Conservation (phyloP, 192 early-diverging fungal genomes). For the Coemansia sp. region DNA sequence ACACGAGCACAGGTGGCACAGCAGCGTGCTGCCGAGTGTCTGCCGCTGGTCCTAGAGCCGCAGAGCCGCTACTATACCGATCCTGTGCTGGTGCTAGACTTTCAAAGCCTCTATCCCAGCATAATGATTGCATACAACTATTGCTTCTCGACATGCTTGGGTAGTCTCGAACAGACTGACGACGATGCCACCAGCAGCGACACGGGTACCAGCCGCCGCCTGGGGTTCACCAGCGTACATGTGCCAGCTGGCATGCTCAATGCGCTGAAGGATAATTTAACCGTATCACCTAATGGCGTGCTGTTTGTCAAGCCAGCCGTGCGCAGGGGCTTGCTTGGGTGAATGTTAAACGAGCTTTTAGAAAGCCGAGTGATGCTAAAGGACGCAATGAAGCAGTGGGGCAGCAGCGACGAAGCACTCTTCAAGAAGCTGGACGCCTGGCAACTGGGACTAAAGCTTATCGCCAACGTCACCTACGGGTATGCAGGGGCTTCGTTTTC, state of each 20-base stretch:
- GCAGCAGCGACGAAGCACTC: conserved; percentile 40
- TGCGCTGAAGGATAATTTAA: conserved; percentile 69
- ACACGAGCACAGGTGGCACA: conserved; percentile 72
- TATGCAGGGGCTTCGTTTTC: conserved; percentile 84
- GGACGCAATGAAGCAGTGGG: conserved; percentile 72
- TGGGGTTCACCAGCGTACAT: conserved; percentile 69
- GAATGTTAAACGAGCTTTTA: conserved; percentile 85
- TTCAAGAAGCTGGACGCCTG: conserved; percentile 74
- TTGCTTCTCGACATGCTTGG: conserved; percentile 91
- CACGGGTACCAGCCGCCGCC: conserved; percentile 40
- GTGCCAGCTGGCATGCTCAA: conserved; percentile 67
- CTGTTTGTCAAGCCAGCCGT: conserved; percentile 86
- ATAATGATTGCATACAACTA: conserved; percentile 98
- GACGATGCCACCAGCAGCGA: not conserved
- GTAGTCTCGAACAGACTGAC: conserved; percentile 43
- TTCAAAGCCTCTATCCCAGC: conserved; percentile 92
- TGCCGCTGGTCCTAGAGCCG: conserved; percentile 92
- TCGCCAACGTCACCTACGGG: conserved; percentile 94
- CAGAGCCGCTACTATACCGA: conserved; percentile 78
- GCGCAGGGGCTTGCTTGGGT: conserved; percentile 74
- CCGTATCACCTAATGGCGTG: conserved; percentile 80
- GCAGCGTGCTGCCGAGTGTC: conserved; percentile 78
- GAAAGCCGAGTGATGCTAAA: conserved; percentile 94
- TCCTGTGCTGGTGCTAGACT: conserved; percentile 89
- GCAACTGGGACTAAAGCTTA: conserved; percentile 86